A percentile compares a stretch with the other conserved stretches of the same genome.
phyloP scores from a whole-genome alignment of 306 rosid species.

The Senna tora region DNA sequence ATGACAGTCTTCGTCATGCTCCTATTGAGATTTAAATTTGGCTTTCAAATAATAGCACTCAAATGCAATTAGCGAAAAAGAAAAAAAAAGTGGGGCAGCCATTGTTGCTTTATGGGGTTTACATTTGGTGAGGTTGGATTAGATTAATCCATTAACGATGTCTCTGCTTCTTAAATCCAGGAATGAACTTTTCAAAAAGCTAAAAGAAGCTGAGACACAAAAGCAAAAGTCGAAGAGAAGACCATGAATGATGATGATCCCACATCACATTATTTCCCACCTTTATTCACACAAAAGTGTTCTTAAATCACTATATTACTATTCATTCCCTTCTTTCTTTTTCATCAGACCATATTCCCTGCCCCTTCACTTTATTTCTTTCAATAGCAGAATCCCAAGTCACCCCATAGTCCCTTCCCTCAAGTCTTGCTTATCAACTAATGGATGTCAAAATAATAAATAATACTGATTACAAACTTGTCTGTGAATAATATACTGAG shows the following conservation, averaged over 20 bases:
- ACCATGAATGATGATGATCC: conserved; percentile 36
- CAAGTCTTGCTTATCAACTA: conserved; percentile 29
- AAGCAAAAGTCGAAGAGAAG: conserved; percentile 54
- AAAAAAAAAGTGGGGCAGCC: conserved; percentile 20
- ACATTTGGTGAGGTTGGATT: conserved; percentile 41
- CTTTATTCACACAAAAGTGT: conserved; percentile 48
- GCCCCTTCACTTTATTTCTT: conserved; percentile 39
- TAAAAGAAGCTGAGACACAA: conserved; percentile 43
- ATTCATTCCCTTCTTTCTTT: conserved; percentile 48
- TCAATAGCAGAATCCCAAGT: conserved; percentile 49
- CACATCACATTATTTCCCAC: conserved; percentile 49
- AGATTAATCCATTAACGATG: conserved; percentile 36
- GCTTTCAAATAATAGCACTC: too few relatives aligned
- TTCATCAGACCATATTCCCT: conserved; percentile 63
- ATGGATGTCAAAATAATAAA: neutral
- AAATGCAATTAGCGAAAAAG: neutral
- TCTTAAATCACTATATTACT: conserved; percentile 54
- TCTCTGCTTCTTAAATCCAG: conserved; percentile 48
- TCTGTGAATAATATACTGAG: conserved; percentile 3
- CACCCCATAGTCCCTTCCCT: conserved; percentile 19
- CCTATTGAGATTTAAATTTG: too few relatives aligned
- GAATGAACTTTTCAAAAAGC: conserved; percentile 53
- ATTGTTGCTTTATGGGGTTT: neutral
- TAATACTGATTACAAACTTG: neutral
- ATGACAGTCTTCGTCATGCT: too few relatives aligned